These are phyloP conservation scores for Solidago caesia DNA, from an alignment of 129 eudicot genomes.

Conservation along the genomic window DNA sequence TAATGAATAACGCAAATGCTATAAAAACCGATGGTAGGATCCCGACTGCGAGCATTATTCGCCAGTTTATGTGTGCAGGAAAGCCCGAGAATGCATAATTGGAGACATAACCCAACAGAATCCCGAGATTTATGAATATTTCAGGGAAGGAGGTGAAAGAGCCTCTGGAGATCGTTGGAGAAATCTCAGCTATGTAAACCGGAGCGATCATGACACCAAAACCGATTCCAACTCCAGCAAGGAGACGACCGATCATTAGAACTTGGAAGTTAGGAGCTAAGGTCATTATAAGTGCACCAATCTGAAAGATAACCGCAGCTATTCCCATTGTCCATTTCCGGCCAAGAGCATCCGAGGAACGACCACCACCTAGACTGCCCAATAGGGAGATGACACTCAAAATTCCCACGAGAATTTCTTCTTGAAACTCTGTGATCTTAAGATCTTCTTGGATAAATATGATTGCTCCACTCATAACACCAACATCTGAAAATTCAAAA, in stretches of 20 bases:
- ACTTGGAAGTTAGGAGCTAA: slow-evolving; percentile 58
- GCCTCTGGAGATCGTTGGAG: slow-evolving; percentile 67
- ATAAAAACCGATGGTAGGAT: slow-evolving; percentile 71
- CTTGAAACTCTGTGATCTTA: slow-evolving; percentile 71
- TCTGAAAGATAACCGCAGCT: slow-evolving; percentile 67
- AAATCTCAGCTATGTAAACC: slow-evolving; percentile 76
- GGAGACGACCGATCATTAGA: slow-evolving; percentile 61
- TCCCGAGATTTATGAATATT: slow-evolving; percentile 71
- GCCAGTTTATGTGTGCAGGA: slow-evolving; percentile 60
- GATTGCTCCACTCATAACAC: slow-evolving; percentile 94
- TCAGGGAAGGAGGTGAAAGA: slow-evolving; percentile 83
- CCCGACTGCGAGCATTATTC: slow-evolving; percentile 84
- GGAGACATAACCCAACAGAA: slow-evolving; percentile 75
- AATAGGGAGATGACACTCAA: slow-evolving; percentile 71
- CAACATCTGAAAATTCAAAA: slow-evolving; percentile 57
- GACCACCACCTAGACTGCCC: slow-evolving; percentile 79
- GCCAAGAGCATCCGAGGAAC: slow-evolving; percentile 75
- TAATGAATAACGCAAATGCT: slow-evolving; percentile 57
- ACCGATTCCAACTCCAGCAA: slow-evolving; percentile 82
- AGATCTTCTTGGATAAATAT: slow-evolving; percentile 74
- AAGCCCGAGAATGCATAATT: slow-evolving; percentile 77
- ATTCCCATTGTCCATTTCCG: slow-evolving; percentile 94
- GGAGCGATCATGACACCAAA: slow-evolving; percentile 91
- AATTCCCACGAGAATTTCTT: slow-evolving; percentile 71
- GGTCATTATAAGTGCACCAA: slow-evolving; percentile 75